phyloP scores from a whole-genome alignment of 2,329 filamentous ascomycete species.

The Purpureocillium takamizusanense region DNA sequence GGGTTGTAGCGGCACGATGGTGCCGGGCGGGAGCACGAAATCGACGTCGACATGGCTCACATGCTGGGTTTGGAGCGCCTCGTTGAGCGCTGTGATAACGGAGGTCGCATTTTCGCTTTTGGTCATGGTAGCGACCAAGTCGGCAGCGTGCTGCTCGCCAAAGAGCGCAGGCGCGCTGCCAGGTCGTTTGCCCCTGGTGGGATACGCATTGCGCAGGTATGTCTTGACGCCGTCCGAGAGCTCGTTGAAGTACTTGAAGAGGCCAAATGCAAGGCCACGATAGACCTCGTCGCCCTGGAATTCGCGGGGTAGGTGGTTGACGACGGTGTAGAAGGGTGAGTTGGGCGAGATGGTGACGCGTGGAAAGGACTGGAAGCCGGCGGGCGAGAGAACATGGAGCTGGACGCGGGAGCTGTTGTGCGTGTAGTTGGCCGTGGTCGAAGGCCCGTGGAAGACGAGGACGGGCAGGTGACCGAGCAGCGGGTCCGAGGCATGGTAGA shows the following conservation, averaged over 20 bases:
- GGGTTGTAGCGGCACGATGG: constrained; percentile 56
- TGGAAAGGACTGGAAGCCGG: constrained; percentile 81
- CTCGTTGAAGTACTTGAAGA: constrained; percentile 91
- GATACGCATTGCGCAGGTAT: constrained; percentile 53
- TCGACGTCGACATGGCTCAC: constrained; percentile 83
- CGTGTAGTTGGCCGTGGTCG: constrained; percentile 78
- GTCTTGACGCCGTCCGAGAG: constrained; percentile 69
- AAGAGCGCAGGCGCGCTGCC: constrained; percentile 65
- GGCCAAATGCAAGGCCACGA: constrained; percentile 80
- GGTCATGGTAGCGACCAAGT: constrained; percentile 77
- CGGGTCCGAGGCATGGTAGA: constrained; percentile 84
- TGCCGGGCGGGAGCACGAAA: constrained; percentile 70
- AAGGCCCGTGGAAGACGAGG: constrained; percentile 85
- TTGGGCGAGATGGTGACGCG: constrained; percentile 90
- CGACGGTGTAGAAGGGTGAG: constrained; percentile 82
- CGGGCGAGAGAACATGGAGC: constrained; percentile 82
- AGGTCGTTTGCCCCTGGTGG: constrained; percentile 46
- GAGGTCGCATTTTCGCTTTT: constrained; percentile 69
- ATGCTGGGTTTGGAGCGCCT: constrained; percentile 71
- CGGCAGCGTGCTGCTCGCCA: constrained; percentile 84
- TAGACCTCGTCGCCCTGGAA: constrained; percentile 93
- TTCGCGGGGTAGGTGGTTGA: constrained; percentile 82
- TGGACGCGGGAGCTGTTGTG: constrained; percentile 90
- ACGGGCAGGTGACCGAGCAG: constrained; percentile 73
- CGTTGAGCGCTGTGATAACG: constrained; percentile 63